Conservation (phyloP, 352 stramenopile genomes). For the Globisporangium mamillatum region DNA sequence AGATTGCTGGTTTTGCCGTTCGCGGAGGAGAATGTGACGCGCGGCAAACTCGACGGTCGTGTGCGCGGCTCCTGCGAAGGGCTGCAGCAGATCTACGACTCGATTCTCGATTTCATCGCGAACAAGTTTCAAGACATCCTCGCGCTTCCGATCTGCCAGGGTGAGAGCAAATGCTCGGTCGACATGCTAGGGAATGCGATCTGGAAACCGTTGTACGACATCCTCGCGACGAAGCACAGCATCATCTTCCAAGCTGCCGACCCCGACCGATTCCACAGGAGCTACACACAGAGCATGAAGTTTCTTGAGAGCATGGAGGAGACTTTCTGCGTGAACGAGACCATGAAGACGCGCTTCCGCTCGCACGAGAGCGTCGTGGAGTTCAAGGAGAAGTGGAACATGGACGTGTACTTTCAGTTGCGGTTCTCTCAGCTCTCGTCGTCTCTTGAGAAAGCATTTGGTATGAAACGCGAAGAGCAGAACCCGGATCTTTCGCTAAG, state of each 20-base stretch:
- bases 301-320: slow-evolving; percentile 62
- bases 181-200: slow-evolving; percentile 81
- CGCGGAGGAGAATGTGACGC: slow-evolving; percentile 72
- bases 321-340: slow-evolving; percentile 48
- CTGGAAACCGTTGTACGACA: slow-evolving; percentile 74
- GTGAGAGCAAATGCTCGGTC: slow-evolving; percentile 58
- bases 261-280: slow-evolving; percentile 76
- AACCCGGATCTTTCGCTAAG: slow-evolving; percentile 5
- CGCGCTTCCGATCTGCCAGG: slow-evolving; percentile 61
- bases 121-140: slow-evolving; percentile 70
- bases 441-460: slow-evolving; percentile 51
- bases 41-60: slow-evolving; percentile 68
- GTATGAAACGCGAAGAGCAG: slow-evolving; percentile 27
- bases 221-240: slow-evolving; percentile 65
- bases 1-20: slow-evolving; percentile 76
- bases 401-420: slow-evolving; percentile 87
- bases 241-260: slow-evolving; percentile 83
- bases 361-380: slow-evolving; percentile 66
- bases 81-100: slow-evolving; percentile 66
- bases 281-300: slow-evolving; percentile 72
- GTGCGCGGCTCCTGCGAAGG: slow-evolving; percentile 76
- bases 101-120: slow-evolving; percentile 66
- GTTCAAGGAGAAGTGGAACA: slow-evolving; percentile 88
- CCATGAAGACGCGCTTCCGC: slow-evolving; percentile 64
- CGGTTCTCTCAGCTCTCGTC: slow-evolving; percentile 52